Conservation (phyloP, 2,329 filamentous ascomycete genomes). For the Aspergillus sp. region DNA sequence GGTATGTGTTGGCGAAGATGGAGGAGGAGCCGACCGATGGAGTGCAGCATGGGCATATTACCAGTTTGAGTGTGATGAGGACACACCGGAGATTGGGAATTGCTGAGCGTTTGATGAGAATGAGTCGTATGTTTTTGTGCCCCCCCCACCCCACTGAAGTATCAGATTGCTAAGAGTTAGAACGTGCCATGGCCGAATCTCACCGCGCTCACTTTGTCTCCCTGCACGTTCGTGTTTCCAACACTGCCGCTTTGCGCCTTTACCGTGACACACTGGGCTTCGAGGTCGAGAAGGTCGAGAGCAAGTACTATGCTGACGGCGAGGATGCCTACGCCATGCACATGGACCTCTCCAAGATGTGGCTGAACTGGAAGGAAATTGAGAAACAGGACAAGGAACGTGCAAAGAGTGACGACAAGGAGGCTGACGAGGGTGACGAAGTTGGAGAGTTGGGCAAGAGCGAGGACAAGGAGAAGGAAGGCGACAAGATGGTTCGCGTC, state of each 20-base stretch:
- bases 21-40: constrained; percentile 94
- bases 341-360: constrained; percentile 63
- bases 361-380: constrained; percentile 44
- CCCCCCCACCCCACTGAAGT: neutral
- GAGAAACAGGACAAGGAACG: constrained; percentile 34
- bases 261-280: constrained; percentile 93
- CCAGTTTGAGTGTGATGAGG: constrained; percentile 89
- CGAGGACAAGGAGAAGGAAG: constrained; percentile 46
- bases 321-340: constrained; percentile 96
- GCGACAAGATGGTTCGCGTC: constrained; percentile 70
- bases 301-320: constrained; percentile 75
- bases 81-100: constrained; percentile 88
- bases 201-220: constrained; percentile 90
- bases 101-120: constrained; percentile 95
- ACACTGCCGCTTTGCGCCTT: constrained; percentile 82
- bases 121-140: constrained; percentile 65
- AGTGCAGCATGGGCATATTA: constrained; percentile 92
- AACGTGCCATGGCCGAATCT: constrained; percentile 94
- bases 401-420: constrained; percentile 23
- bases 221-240: constrained; percentile 91
- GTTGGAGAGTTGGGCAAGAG: constrained; percentile 61
- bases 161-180: constrained; percentile 38
- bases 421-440: constrained; percentile 62
- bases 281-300: constrained; percentile 65
- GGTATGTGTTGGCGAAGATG: constrained; percentile 99